phyloP scores from a whole-genome alignment of 495 filamentous ascomycete genomes.

The Lasiosphaeria ovina region DNA sequence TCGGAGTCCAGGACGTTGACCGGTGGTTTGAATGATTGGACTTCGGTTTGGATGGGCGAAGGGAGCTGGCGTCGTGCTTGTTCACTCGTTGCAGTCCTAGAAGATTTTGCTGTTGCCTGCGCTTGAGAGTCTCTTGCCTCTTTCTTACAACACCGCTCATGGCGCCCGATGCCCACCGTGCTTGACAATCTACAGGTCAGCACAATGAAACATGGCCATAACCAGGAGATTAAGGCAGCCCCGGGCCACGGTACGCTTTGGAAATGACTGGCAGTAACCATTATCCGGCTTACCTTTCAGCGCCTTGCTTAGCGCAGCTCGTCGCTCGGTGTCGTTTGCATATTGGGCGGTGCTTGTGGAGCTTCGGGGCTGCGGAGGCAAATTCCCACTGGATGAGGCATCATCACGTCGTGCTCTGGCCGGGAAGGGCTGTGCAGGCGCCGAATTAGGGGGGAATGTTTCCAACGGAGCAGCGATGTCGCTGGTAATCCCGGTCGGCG shows the following conservation, averaged over 20 bases:
- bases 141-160: slow-evolving; percentile 23
- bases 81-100: not conserved
- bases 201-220: not conserved
- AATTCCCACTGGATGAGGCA: no score
- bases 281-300: slow-evolving; percentile 16
- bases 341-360: not conserved
- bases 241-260: not conserved
- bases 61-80: not conserved
- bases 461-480: no score
- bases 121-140: slow-evolving; percentile 13
- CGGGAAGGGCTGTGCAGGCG: no score
- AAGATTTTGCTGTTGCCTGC: slow-evolving; percentile 2
- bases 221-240: not conserved
- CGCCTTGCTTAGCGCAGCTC: slow-evolving; percentile 16
- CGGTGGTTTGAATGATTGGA: no score
- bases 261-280: no score
- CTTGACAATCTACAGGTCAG: slow-evolving; percentile 3
- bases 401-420: no score
- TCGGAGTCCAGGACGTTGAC: no score
- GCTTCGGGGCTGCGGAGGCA: not conserved
- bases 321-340: slow-evolving; percentile 18
- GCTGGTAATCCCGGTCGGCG: no score
- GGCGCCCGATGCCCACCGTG: slow-evolving; percentile 25
- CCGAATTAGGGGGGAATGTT: no score
- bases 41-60: no score